These are phyloP conservation scores for Fagopyrum homotropicum DNA, from an alignment of 148 eudicot genomes.

Conservation along the genomic window DNA sequence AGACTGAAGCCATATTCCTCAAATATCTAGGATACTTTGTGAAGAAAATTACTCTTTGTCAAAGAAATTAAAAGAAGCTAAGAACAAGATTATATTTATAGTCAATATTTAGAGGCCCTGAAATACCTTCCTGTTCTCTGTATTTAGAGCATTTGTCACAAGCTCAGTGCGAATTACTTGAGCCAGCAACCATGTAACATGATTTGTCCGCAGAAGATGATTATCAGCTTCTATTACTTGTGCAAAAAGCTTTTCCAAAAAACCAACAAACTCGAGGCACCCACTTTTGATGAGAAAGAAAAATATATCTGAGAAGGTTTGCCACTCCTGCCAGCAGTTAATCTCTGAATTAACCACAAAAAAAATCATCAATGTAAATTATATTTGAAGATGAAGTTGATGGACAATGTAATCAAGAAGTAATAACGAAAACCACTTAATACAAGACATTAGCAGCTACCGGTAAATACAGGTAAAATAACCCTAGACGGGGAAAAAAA, in stretches of 20 bases:
- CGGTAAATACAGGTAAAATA: not conserved
- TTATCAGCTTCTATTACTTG: constrained; percentile 79
- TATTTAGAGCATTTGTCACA: constrained; percentile 78
- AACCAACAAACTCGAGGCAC: constrained; percentile 89
- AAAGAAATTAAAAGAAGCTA: not conserved
- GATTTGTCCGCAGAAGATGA: constrained; percentile 76
- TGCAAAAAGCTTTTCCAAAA: constrained; percentile 85
- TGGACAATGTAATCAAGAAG: not conserved
- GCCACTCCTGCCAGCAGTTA: constrained; percentile 99
- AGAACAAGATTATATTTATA: not conserved
- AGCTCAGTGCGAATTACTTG: constrained; percentile 87
- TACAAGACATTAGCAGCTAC: not conserved
- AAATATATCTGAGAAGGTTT: constrained; percentile 83
- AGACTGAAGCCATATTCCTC: not conserved
- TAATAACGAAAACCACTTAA: not conserved
- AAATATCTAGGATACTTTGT: not conserved
- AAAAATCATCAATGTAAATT: not conserved
- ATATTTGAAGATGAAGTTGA: constrained; percentile 8
- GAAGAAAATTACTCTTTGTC: not conserved
- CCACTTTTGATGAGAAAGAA: constrained; percentile 84
- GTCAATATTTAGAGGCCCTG: constrained; percentile 7
- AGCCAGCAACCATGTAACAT: constrained; percentile 90
- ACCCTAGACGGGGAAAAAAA: not conserved
- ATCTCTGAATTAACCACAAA: constrained; percentile 40
- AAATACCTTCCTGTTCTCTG: constrained; percentile 80